Evolutionary conservation across 2,329 filamentous ascomycete species (phyloP), one percentile per base, ranked within the genome.

Genomic region (Parastagonospora avenae): DNA sequence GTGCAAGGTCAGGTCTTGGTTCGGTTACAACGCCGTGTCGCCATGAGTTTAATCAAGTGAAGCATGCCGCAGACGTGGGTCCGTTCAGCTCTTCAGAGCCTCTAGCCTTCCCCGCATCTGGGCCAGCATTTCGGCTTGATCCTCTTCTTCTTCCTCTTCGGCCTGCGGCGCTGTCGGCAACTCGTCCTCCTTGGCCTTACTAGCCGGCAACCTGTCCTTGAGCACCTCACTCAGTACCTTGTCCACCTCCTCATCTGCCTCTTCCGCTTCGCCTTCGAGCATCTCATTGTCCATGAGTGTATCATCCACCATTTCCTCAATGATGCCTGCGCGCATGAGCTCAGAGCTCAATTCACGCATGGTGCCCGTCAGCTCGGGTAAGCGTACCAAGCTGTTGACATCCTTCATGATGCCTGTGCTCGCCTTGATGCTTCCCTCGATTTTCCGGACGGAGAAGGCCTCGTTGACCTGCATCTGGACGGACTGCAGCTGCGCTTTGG

Each of bases 401-500:
- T 97, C 92, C 76, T 92, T 93, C 94, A 99, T 97, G 63, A 99
- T 92, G 38, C 90, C 89, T 8, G 93, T 92, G 63, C 87, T 91
- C 36, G 89, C 88, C 61, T 85, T 84, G 68, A 99, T 92, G 67
- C 88, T 92, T 39, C 92, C 93, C 76, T 97, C 92, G 58, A 99
- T 97, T 81, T 96, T 96, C 63, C 91, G 87, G 65, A 97, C 88
- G 1, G 91, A 90, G 74, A 97, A 97, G 1, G 94, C 92, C 78
- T 97, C 93, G 68, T 92, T 91, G 68, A 99, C 93, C 77, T 97
- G 94, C 92, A 97, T 96, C 75, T 93, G 88, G 37, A 99, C 93
- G 61, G 89, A 93, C 71, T 88, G 87, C 41, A 99, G 84, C 77
- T 97, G 94, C 2, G 94, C 94, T 72, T 95, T 95, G 65, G 88